Evolutionary conservation across 305 asterid genomes (phyloP), one percentile per base, ranked within the genome.

Genomic region (Rubia balearica): DNA sequence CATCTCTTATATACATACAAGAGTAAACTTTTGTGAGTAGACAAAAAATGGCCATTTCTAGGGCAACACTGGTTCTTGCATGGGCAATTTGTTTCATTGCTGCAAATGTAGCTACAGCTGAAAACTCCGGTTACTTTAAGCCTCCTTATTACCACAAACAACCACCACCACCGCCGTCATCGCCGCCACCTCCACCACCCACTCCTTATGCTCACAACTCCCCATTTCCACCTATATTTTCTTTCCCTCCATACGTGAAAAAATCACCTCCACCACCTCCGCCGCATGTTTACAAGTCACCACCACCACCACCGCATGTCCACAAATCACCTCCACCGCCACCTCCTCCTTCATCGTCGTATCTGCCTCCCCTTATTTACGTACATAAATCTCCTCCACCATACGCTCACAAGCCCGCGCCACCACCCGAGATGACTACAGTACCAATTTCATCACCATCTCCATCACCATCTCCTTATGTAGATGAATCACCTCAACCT

Each of bases 191-290:
- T 42, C 66, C 45, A 17, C 66, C 66, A 61, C 66, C 66, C 1
- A 13, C 43, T 61, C 45, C 43, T 27, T 14, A 11, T 24, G 22
- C 33, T 3, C 55, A 17, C 17, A 68, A 16, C 27, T 68, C 46
- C 13, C 61, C 45, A 48, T 56, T 56, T 27, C 62, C 71, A 0
- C 36, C 62, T 22, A n/a, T 56, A 56, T 56, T 56, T 21, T 56
- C 62, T 56, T 56, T 56, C 30, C 71, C 45, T 22, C 61, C 71
- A 13, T 48, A 67, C 41, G 12, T 43, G 2, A 3, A 43, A 27
- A 66, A 66, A 43, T 66, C 70, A 2, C 57, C 56, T 0, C 70
- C 66, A 61, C 66, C 65, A 60, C 43, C 65, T 14, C 67, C 67
- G 1, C 67, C 53, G 6, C 0, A 61, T 22, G 59, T 45, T 9